Base-by-base conservation (phyloP, 257 asterid genomes). In the Osmanthus fragrans region DNA sequence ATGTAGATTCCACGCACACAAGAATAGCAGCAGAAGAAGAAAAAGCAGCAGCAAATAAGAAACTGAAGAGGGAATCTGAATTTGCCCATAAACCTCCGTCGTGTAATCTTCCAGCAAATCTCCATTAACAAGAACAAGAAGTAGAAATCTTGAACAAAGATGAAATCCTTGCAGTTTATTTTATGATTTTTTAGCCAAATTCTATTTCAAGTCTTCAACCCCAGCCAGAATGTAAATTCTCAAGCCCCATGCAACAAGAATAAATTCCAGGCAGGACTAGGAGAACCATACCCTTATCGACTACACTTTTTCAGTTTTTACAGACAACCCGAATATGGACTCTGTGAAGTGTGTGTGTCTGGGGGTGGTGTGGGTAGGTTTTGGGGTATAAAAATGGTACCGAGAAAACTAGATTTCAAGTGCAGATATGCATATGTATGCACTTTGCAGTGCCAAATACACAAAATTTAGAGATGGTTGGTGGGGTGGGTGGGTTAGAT, bases 171-270 rank as follows among this genome's bases (percentile, higher is more conserved):
- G 32, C 36, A 51, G 42, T 29, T 45, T 16, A 21, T 36, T 40
- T 47, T 25, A 29, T 21, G 29, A 37, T 18, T n/a, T 51, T 19
- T 54, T 54, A 54, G 64, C 10, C 21, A 18, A 54, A 54, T 19
- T 54, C 25, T 54, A 19, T 21, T 54, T 19, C 29, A n/a, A 56
- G 66, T 56, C 66, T 56, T 42, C 69, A 45, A 6, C 69, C 65
- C 64, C 25, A 27, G 32, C 42, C 80, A 60, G 67, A 49, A 68
- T 54, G 25, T 56, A 75, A 71, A 32, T 67, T 73, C 79, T 73
- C 19, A 29, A 54, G 70, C 47, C 70, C 54, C 81, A 79, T 79
- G 77, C 82, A 83, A 76, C 73, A 72, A 30, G 71, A 63, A 42
- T 42, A 42, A 7, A 63, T 76, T 40, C 34, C 30, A 70, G 39